A percentile compares a stretch with the other conserved stretches of the same genome.
phyloP scores from a whole-genome alignment of 73 alveolate genomes.

The Paramecium bursaria region DNA sequence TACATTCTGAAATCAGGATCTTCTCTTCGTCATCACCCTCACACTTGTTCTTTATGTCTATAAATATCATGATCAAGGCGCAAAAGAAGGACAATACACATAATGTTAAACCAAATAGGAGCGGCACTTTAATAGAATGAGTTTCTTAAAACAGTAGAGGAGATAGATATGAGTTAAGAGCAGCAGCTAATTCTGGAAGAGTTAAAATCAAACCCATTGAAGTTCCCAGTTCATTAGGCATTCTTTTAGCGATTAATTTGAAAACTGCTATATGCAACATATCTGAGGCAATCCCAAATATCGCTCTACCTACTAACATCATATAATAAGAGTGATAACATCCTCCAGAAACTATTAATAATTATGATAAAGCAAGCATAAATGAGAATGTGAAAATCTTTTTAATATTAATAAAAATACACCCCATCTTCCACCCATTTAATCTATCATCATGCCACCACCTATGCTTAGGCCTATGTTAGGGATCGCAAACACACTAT shows the following conservation, averaged over 20 bases:
- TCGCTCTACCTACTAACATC: constrained; percentile 60
- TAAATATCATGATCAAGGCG: constrained; percentile 18
- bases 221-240: constrained; percentile 35
- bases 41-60: background rate
- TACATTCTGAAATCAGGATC: constrained; percentile 27
- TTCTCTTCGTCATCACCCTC: constrained; percentile 4
- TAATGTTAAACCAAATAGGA: constrained; percentile 38
- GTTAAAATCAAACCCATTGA: constrained; percentile 46
- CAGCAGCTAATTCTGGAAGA: constrained; percentile 55
- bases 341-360: constrained; percentile 53
- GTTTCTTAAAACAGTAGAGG: constrained; percentile 21
- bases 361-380: constrained; percentile 52
- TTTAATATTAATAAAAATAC: background rate
- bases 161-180: constrained; percentile 22
- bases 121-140: background rate
- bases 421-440: constrained; percentile 63
- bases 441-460: constrained; percentile 57
- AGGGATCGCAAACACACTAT: constrained; percentile 34
- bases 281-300: constrained; percentile 47
- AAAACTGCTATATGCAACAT: constrained; percentile 47
- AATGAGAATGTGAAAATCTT: constrained; percentile 28
- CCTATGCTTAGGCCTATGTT: constrained; percentile 27
- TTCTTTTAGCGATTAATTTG: constrained; percentile 25
- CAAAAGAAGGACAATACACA: constrained; percentile 26
- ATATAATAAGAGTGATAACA: constrained; percentile 18